Base-by-base conservation (phyloP, 1,284 basidiomycete species). In the Heterobasidion irregulare region DNA sequence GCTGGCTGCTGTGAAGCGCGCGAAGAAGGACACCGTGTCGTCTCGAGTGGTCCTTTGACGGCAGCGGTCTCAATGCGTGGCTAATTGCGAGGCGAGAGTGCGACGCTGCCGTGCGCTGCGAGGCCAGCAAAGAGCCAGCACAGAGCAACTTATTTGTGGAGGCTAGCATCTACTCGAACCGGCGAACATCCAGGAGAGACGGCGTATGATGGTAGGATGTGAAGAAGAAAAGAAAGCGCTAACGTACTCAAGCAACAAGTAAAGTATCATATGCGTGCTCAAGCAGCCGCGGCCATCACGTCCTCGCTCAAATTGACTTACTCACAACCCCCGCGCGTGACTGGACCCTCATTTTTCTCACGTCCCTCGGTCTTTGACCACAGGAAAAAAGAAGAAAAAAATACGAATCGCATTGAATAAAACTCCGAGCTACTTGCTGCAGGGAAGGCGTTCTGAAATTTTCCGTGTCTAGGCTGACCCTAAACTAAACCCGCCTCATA, bases 1-100 rank as follows among this genome's bases (percentile, higher is more conserved):
- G 53, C 51, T 50, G 41, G 43, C 6, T 47, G n/a, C 36, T 52
- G 55, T 56, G 54, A 41, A 54, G 36, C 7, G 41, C 45, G 16
- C 53, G 15, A 6, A 41, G 44, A 53, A 59, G 34, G 9, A 4
- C 52, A 8, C 12, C n/a, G 38, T 41, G 38, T 41, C 26, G 26
- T 26, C 38, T 7, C n/a, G 38, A 41, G 49, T 38, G n/a, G n/a
- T 35, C 33, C n/a, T 50, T 50, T 50, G 33, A 34, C 34, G 34
- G 36, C 33, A 50, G n/a, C 10, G 12, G 6, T n/a, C 12, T 50
- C n/a, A 38, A 12, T 15, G 49, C 49, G 36, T 34, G 49, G 34
- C 36, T 16, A 34, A 18, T 16, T 13, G 32, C 47, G 6, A 47
- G 47, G 19, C 13, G 47, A 19, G 6, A 18, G 15, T 13, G 26